Evolutionary conservation across 768 basidiomycete species (phyloP).

Genomic region (Podaxis sp.): DNA sequence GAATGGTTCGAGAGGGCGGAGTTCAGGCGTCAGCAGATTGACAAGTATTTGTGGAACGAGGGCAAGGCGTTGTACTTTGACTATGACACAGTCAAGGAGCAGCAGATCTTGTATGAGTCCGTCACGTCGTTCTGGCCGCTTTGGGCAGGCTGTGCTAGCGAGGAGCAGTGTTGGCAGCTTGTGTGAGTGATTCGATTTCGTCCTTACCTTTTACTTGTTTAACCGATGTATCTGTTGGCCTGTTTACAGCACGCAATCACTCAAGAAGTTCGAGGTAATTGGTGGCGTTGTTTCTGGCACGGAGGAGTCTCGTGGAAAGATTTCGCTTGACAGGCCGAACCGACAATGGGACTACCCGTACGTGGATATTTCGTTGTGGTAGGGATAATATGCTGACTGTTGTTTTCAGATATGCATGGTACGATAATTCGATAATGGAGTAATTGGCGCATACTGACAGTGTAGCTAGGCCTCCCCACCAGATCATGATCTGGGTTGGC

Average conservation of each 20-base stretch:
- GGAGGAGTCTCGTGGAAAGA: conserved; percentile 93
- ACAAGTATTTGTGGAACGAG: conserved; percentile 97
- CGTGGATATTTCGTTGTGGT: conserved; percentile 32
- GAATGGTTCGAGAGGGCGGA: conserved; percentile 95
- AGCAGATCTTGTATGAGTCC: conserved; percentile 93
- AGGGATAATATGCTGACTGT: conserved; percentile 18
- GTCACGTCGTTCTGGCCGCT: conserved; percentile 97
- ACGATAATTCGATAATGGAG: neutral
- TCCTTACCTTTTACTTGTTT: neutral
- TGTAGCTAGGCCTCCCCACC: conserved; percentile 82
- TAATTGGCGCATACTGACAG: conserved; percentile 9
- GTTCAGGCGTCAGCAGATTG: conserved; percentile 80
- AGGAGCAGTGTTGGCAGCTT: conserved; percentile 91
- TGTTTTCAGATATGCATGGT: conserved; percentile 65
- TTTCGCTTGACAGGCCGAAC: conserved; percentile 94
- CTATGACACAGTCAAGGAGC: conserved; percentile 89
- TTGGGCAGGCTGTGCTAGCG: conserved; percentile 97
- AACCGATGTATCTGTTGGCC: neutral
- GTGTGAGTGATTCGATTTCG: conserved; percentile 61
- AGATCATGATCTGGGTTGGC: conserved; percentile 98
- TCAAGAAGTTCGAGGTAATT: conserved; percentile 95
- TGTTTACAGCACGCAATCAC: conserved; percentile 64
- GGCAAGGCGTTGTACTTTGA: conserved; percentile 93
- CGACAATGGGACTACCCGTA: conserved; percentile 99
- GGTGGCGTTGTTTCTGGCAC: conserved; percentile 96